Evolutionary conservation across 441 rosid genomes (phyloP).

Genomic region (Manihot esculenta): DNA sequence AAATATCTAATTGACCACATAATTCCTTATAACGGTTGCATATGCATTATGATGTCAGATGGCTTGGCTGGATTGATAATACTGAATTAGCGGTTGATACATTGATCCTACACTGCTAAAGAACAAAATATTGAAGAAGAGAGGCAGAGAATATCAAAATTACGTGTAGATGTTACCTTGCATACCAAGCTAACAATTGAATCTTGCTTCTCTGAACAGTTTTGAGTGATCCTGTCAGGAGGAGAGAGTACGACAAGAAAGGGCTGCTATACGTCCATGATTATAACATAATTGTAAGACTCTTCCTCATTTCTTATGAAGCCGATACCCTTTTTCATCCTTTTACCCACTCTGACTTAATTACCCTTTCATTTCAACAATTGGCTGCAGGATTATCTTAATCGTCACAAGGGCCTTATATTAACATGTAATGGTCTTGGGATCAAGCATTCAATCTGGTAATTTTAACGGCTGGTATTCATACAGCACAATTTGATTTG

Average conservation of each 20-base stretch:
- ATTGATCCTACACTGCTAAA: not conserved
- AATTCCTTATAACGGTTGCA: not conserved
- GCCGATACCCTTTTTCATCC: not conserved
- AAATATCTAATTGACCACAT: not conserved
- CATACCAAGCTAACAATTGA: not conserved
- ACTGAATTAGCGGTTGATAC: not conserved
- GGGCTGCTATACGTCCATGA: conserved; percentile 62
- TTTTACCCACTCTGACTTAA: not conserved
- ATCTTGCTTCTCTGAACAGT: conserved; percentile 47
- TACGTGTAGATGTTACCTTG: not conserved
- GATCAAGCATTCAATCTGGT: conserved; percentile 72
- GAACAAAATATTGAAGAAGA: not conserved
- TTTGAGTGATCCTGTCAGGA: conserved; percentile 63
- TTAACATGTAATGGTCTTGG: conserved; percentile 95
- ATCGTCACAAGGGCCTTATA: conserved; percentile 83
- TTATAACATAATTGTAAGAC: conserved; percentile 50
- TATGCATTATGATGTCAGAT: not conserved
- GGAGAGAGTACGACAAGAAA: conserved; percentile 73
- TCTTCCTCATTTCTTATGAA: not conserved
- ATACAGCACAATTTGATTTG: conserved; percentile 1
- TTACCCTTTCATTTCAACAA: not conserved
- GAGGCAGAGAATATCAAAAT: not conserved
- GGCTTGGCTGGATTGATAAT: not conserved
- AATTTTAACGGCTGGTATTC: conserved; percentile 11
- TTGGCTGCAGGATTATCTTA: conserved; percentile 73